Evolutionary conservation across 257 asterid species (phyloP).

Genomic region (Asclepias syriaca): DNA sequence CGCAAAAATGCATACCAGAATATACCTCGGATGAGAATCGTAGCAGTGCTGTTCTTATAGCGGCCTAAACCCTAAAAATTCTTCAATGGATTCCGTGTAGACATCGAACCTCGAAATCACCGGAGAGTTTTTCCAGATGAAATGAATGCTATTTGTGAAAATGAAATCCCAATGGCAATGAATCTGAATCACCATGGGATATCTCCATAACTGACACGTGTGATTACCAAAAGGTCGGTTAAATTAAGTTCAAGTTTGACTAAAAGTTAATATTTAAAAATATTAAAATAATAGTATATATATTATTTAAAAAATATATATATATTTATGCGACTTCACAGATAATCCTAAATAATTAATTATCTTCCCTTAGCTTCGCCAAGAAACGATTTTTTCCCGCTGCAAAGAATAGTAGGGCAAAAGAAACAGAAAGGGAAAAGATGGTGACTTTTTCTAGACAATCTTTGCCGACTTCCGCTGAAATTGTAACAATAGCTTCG

Average conservation of each 20-base stretch:
- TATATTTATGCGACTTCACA: too few relatives aligned
- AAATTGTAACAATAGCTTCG: conserved; percentile 45
- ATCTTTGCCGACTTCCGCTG: conserved; percentile 35
- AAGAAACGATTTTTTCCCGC: not conserved
- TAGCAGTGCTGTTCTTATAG: not conserved
- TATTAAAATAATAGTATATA: too few relatives aligned
- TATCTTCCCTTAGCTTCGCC: not conserved
- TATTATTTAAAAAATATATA: too few relatives aligned
- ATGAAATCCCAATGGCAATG: too few relatives aligned
- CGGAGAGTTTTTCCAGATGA: not conserved
- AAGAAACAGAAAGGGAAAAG: not conserved
- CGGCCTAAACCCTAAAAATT: not conserved
- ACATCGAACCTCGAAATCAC: not conserved
- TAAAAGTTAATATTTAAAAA: too few relatives aligned
- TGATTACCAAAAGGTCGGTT: too few relatives aligned
- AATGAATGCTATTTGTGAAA: too few relatives aligned
- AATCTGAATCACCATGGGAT: too few relatives aligned
- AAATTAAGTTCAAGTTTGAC: too few relatives aligned
- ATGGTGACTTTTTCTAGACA: conserved; percentile 30
- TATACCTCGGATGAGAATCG: not conserved
- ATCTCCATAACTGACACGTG: too few relatives aligned
- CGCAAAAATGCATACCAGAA: not conserved
- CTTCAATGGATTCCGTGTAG: not conserved
- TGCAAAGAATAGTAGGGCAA: not conserved
- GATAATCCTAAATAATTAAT: not conserved